Conservation (phyloP, 73 alveolate species). For the Paramecium bursaria region DNA sequence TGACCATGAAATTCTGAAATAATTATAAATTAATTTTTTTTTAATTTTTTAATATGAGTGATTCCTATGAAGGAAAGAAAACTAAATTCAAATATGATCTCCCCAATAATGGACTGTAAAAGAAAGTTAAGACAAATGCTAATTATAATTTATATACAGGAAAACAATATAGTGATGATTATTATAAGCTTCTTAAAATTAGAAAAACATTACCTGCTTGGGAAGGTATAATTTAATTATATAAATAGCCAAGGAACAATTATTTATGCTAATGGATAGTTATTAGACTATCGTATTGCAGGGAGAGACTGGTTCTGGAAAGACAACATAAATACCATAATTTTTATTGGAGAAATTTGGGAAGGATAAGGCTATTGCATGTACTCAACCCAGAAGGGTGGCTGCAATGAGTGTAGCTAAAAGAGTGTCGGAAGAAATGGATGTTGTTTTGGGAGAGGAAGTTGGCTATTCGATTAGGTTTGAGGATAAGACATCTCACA, state of each 20-base stretch:
- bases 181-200: constrained; percentile 81
- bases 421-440: constrained; percentile 97
- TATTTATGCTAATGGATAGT: constrained; percentile 83
- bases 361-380: constrained; percentile 79
- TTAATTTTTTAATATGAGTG: no score
- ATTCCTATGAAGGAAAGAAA: no score
- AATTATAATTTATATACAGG: no score
- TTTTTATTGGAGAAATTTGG: constrained; percentile 81
- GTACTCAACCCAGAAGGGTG: constrained; percentile 99
- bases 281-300: constrained; percentile 89
- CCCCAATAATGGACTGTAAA: no score
- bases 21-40: no score
- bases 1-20: no score
- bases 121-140: no score
- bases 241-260: constrained; percentile 81
- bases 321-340: constrained; percentile 98
- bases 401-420: constrained; percentile 99
- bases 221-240: constrained; percentile 68
- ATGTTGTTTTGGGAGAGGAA: constrained; percentile 95
- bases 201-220: constrained; percentile 96
- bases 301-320: constrained; percentile 99
- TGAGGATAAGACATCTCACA: constrained; percentile 94
- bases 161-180: constrained; percentile 78
- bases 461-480: constrained; percentile 99
- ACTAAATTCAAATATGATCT: no score